phyloP scores from a whole-genome alignment of 345 rosid species.

The Microthlaspi erraticum region DNA sequence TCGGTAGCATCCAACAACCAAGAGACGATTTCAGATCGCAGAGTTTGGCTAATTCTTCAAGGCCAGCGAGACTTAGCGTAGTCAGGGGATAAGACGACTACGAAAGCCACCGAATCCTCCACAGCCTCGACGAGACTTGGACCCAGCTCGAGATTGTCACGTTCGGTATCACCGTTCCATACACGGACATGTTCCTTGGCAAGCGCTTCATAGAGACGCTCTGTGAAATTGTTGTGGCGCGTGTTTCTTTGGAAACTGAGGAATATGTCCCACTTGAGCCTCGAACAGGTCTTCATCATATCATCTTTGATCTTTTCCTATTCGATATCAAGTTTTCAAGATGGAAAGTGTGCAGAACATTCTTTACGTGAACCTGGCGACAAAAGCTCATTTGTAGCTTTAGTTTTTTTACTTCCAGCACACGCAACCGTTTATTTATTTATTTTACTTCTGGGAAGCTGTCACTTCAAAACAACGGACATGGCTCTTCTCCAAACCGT shows the following conservation, averaged over 20 bases:
- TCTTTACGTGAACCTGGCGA: background rate
- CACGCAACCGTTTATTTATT: background rate
- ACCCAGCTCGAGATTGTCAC: constrained; percentile 34
- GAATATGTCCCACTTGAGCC: constrained; percentile 57
- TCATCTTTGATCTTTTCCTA: constrained; percentile 8
- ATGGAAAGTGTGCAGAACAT: constrained; percentile 20
- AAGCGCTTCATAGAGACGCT: constrained; percentile 29
- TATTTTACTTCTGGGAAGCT: background rate
- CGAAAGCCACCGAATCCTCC: constrained; percentile 57
- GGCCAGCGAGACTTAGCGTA: constrained; percentile 57
- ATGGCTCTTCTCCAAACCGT: background rate
- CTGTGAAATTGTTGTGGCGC: constrained; percentile 39
- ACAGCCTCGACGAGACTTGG: constrained; percentile 49
- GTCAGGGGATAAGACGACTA: constrained; percentile 47
- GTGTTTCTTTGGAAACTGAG: constrained; percentile 67
- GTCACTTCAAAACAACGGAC: background rate
- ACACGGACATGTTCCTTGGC: constrained; percentile 27
- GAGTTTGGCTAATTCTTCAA: constrained; percentile 54
- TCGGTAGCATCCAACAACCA: constrained; percentile 48
- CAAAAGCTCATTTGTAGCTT: background rate
- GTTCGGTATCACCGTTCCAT: no score
- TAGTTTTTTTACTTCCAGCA: background rate
- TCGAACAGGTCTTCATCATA: constrained; percentile 34
- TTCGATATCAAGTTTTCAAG: constrained; percentile 19
- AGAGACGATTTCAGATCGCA: constrained; percentile 30